Conservation (phyloP, 306 rosid species). For the Cicer bijugum region DNA sequence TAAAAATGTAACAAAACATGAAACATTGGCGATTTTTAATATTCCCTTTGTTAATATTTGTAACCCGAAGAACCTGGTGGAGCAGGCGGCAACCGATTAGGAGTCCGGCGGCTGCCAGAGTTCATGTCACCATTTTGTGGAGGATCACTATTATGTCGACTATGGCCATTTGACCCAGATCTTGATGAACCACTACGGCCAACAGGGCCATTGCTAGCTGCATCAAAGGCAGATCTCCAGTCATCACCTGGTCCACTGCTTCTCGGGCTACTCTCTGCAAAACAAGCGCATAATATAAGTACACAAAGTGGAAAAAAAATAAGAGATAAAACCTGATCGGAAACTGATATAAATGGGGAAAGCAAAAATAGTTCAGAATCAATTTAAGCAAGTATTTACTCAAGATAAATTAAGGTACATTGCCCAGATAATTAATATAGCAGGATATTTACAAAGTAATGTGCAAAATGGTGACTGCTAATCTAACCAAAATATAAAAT, state of each 20-base stretch:
- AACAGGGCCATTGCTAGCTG: constrained; percentile 76
- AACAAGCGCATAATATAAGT: constrained; percentile 8
- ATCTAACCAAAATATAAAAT: neutral
- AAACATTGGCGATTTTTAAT: constrained; percentile 34
- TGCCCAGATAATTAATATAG: neutral
- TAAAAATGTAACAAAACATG: constrained; percentile 64
- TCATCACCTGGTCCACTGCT: constrained; percentile 79
- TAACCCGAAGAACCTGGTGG: constrained; percentile 85
- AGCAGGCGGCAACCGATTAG: constrained; percentile 83
- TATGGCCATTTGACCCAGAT: constrained; percentile 82
- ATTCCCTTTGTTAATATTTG: constrained; percentile 58
- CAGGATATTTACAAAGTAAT: neutral
- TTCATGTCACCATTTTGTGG: constrained; percentile 82
- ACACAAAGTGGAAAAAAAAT: neutral
- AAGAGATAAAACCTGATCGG: neutral
- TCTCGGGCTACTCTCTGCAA: constrained; percentile 86
- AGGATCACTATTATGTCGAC: constrained; percentile 72
- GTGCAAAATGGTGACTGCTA: constrained; percentile 26
- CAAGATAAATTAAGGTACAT: neutral
- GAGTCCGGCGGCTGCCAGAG: constrained; percentile 85
- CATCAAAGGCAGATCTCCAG: constrained; percentile 91
- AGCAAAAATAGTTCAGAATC: neutral
- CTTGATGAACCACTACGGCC: constrained; percentile 55
- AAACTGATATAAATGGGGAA: neutral
- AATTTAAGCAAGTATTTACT: neutral